phyloP scores from a whole-genome alignment of 2,329 filamentous ascomycete genomes.

The Colletotrichum lindemuthianum region DNA sequence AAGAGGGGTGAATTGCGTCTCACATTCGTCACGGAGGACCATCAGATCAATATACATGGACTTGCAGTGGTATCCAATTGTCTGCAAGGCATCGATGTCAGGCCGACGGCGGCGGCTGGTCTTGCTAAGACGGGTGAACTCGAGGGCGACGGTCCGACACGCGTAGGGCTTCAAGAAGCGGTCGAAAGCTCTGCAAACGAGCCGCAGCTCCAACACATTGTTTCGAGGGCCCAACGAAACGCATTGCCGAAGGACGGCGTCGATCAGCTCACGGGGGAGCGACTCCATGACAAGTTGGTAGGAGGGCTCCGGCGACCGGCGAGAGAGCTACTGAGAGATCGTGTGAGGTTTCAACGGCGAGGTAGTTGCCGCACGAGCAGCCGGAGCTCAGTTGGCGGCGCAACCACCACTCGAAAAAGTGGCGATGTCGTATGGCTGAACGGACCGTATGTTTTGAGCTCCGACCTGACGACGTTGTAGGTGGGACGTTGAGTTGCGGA shows the following conservation, averaged over 20 bases:
- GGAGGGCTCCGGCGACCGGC: conserved; percentile 9
- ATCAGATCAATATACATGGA: conserved; percentile 63
- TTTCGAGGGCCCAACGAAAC: conserved; percentile 57
- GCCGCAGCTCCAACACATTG: conserved; percentile 53
- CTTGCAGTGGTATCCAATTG: conserved; percentile 58
- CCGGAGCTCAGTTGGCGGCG: no score
- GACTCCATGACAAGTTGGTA: conserved; percentile 50
- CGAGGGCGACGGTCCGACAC: conserved; percentile 59
- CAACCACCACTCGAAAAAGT: neutral
- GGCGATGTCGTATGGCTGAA: neutral
- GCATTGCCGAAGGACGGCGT: conserved; percentile 56
- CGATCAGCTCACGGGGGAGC: conserved; percentile 59
- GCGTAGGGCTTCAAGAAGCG: conserved; percentile 55
- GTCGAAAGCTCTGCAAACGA: conserved; percentile 62
- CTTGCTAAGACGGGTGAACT: conserved; percentile 59
- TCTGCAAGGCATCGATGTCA: conserved; percentile 53
- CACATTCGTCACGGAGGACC: conserved; percentile 62
- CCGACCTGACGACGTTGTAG: neutral
- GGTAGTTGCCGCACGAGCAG: neutral
- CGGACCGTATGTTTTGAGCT: neutral
- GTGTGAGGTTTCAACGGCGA: neutral
- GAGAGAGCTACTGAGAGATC: neutral
- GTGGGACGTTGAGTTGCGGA: neutral
- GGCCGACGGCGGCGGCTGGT: conserved; percentile 46
- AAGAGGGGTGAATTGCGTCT: neutral